Conservation (phyloP, 176 grass and related monocot species). For the Lolium rigidum region DNA sequence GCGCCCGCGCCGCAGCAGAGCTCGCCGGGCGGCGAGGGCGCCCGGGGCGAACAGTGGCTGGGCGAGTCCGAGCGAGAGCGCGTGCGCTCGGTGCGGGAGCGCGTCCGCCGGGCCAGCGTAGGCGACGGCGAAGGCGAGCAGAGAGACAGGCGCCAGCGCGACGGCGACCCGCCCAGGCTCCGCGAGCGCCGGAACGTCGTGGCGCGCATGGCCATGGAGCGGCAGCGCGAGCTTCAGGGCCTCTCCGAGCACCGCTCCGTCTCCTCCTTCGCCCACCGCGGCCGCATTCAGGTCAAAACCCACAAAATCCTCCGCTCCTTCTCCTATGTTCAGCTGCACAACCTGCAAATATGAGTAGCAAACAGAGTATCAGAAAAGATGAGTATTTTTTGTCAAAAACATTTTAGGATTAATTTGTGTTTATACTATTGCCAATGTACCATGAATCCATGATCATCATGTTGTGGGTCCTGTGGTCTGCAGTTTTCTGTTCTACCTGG, state of each 20-base stretch:
- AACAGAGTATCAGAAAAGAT: not conserved
- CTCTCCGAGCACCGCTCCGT: conserved; percentile 75
- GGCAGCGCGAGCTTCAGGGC: conserved; percentile 85
- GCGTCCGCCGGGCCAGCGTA: conserved; percentile 59
- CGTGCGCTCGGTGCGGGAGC: conserved; percentile 70
- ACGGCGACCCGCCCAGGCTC: conserved; percentile 17
- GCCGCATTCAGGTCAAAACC: conserved; percentile 72
- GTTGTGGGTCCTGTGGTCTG: conserved; percentile 6
- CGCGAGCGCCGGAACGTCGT: conserved; percentile 44
- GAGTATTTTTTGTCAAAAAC: not conserved
- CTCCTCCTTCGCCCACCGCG: conserved; percentile 72
- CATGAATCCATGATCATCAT: not conserved
- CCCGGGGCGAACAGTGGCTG: conserved; percentile 42
- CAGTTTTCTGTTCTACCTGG: not conserved
- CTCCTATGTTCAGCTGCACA: not conserved
- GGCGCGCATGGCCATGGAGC: conserved; percentile 62
- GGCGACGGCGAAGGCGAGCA: not conserved
- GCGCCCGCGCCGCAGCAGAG: not conserved
- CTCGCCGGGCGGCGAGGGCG: not conserved
- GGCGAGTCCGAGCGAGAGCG: conserved; percentile 74
- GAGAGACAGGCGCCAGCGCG: not conserved
- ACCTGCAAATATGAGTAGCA: not conserved
- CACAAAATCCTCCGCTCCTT: not conserved
- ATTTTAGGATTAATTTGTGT: not conserved
- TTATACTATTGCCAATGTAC: not conserved